Evolutionary conservation across 1,284 basidiomycete species (phyloP).

Genomic region (Rhodotorula sp.): DNA sequence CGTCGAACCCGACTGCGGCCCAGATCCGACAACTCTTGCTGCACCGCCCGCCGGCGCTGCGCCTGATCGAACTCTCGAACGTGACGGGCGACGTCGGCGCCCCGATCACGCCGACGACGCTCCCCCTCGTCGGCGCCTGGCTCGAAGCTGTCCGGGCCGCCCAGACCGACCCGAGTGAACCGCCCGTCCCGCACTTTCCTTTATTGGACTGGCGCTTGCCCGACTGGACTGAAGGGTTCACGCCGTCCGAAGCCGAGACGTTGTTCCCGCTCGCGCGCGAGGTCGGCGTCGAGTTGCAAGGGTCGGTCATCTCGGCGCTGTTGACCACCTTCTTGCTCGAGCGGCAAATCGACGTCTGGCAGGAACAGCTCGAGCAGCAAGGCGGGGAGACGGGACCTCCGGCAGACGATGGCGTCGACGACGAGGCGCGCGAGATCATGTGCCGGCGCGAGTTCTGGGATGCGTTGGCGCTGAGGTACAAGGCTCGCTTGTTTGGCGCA

Average conservation of each 20-base stretch:
- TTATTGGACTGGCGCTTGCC: constrained; percentile 23
- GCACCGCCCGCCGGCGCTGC: constrained; percentile 5
- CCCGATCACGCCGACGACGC: constrained; percentile 11
- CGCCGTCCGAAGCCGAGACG: constrained; percentile 12
- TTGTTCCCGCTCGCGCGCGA: constrained; percentile 20
- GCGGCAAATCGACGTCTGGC: constrained; percentile 18
- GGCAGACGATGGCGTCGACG: constrained; percentile 1
- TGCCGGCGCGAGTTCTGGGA: constrained; percentile 20
- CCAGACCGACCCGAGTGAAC: neutral
- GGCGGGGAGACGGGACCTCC: too few species aligned
- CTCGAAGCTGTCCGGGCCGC: constrained; percentile 2
- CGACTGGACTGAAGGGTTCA: constrained; percentile 6
- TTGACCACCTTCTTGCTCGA: constrained; percentile 24
- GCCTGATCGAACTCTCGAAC: constrained; percentile 17
- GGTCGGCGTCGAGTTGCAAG: constrained; percentile 4
- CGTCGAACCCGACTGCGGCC: constrained; percentile 6
- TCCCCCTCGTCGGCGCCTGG: constrained; percentile 18
- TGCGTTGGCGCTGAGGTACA: constrained; percentile 26
- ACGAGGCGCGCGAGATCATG: constrained; percentile 16
- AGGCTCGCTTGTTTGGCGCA: constrained; percentile 8
- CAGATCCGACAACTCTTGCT: constrained; percentile 11
- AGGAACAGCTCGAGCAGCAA: neutral
- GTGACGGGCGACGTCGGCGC: constrained; percentile 22
- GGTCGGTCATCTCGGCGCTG: constrained; percentile 12
- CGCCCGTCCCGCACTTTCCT: constrained; percentile 9